Conservation (phyloP, 78 protist species). For the Isochrysis galbana region DNA sequence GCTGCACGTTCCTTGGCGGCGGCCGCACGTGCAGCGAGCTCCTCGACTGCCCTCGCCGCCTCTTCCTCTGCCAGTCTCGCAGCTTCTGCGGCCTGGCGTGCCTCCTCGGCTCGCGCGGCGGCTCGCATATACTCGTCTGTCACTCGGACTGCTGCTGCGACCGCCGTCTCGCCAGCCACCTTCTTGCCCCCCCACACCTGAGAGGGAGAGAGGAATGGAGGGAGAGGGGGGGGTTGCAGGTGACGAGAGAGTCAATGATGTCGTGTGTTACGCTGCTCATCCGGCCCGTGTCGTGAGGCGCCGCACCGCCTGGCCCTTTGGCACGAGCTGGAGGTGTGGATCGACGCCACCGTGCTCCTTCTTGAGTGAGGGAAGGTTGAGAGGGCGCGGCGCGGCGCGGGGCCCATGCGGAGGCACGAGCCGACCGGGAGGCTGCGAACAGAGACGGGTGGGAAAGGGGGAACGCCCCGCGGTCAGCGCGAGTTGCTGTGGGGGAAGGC, state of each 20-base stretch:
- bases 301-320: background rate
- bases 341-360: background rate
- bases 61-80: background rate
- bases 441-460: too few relatives aligned
- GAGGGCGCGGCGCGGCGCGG: background rate
- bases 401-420: too few relatives aligned
- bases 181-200: background rate
- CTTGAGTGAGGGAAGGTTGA: constrained; percentile 1
- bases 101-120: background rate
- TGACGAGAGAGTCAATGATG: too few relatives aligned
- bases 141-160: background rate
- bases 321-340: background rate
- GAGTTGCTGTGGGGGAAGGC: too few relatives aligned
- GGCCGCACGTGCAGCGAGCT: background rate
- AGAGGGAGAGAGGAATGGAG: too few relatives aligned
- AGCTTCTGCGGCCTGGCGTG: background rate
- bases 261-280: too few relatives aligned
- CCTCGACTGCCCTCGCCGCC: background rate
- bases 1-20: background rate
- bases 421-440: too few relatives aligned
- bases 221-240: too few relatives aligned
- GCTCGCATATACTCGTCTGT: background rate
- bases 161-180: background rate
- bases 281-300: background rate
- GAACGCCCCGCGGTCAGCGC: too few relatives aligned